A percentile compares a stretch with the other conserved stretches of the same genome.
phyloP scores from a whole-genome alignment of 352 stramenopile genomes.

The Globisporangium nagaii region DNA sequence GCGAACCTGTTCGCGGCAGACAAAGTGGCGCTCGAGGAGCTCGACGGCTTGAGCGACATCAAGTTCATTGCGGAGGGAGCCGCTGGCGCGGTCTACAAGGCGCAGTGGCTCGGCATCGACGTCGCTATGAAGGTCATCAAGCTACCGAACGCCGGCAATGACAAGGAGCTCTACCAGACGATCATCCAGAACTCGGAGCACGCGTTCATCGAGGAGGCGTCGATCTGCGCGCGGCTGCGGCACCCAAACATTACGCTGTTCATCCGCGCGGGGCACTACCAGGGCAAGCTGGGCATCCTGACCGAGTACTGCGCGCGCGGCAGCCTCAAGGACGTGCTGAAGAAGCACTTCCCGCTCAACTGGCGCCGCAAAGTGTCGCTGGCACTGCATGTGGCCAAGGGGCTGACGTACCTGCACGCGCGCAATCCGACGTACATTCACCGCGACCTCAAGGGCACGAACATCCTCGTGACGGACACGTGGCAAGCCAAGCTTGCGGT shows the following conservation, averaged over 20 bases:
- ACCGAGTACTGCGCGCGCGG: conserved; percentile 66
- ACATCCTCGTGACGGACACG: conserved; percentile 73
- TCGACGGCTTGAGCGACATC: conserved; percentile 13
- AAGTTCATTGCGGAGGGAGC: conserved; percentile 47
- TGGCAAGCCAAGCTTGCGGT: conserved; percentile 70
- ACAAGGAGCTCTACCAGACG: conserved; percentile 52
- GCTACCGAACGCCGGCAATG: conserved; percentile 24
- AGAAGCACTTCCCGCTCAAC: conserved; percentile 46
- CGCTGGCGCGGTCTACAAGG: conserved; percentile 59
- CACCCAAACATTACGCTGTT: conserved; percentile 77
- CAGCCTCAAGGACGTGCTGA: conserved; percentile 58
- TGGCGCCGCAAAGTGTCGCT: conserved; percentile 62
- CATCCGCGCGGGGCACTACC: conserved; percentile 59
- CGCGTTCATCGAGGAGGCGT: conserved; percentile 67
- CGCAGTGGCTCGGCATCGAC: conserved; percentile 72
- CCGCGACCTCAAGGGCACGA: conserved; percentile 65
- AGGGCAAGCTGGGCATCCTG: conserved; percentile 53
- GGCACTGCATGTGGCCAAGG: conserved; percentile 61
- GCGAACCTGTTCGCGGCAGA: conserved; percentile 7
- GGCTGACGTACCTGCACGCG: conserved; percentile 72
- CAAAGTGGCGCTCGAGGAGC: conserved; percentile 22
- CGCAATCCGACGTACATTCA: conserved; percentile 67
- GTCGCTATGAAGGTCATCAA: conserved; percentile 69
- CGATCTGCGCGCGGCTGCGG: conserved; percentile 47
- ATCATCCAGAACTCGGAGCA: conserved; percentile 47